Evolutionary conservation across 768 basidiomycete genomes (phyloP), one percentile per base, ranked within the genome.

Genomic region (Leccinum obscurum): DNA sequence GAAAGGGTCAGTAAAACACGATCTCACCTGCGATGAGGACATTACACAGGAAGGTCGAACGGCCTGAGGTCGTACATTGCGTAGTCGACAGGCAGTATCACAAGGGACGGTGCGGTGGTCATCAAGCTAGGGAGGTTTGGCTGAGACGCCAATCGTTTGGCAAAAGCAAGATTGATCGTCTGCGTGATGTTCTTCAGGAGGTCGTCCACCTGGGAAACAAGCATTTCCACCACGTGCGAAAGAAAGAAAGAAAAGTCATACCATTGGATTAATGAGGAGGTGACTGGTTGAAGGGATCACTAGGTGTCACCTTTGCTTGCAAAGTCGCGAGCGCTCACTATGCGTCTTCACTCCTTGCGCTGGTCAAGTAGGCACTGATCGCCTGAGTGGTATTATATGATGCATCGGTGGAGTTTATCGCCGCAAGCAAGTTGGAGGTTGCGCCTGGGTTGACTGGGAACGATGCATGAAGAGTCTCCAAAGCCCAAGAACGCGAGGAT

Each of bases 281-380:
- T 69, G 69, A 28, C 70, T 76, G 15, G 28, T 34, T 34, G 34
- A 56, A 61, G 14, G 26, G 30, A n/a, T 68, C 39, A 66, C 17
- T 30, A 26, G 3, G 32, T 8, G 37, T 64, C 22, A 51, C 22
- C 13, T 35, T 44, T 26, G 7, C 37, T 9, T 11, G 22, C 28
- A 13, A 53, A 6, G n/a, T 26, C 11, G 7, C 44, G 37, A 28
- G 61, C 52, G 20, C 85, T 70, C 68, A 88, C 87, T 77, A 88
- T 17, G 78, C 80, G 61, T 82, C 83, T 62, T 86, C 86, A 52
- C 81, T 87, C 30, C 86, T 77, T 22, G 82, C 86, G 62, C 80
- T 78, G 0, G 74, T 75, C 1, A 69, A 76, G 61, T 79, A 81
- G 14, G 79, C 77, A 0, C 80, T 85, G 1, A 88, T 75, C 1